A percentile compares a stretch with the other conserved stretches of the same genome.
phyloP scores from a whole-genome alignment of 2,329 filamentous ascomycete genomes.

The Shiraia sp. region DNA sequence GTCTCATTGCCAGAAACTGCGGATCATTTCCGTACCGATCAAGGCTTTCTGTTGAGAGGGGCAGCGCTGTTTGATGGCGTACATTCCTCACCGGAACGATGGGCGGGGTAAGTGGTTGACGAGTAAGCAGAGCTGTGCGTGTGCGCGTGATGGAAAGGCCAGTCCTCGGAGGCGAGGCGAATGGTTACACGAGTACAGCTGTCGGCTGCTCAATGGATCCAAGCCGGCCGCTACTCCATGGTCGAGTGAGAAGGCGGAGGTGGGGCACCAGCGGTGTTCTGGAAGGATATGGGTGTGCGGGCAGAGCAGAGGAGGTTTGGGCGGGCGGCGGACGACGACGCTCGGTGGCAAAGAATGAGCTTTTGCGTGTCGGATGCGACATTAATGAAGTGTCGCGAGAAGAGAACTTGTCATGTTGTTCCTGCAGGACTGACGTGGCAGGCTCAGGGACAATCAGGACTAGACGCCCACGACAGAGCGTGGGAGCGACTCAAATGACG shows the following conservation, averaged over 20 bases:
- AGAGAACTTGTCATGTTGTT: conserved; percentile 37
- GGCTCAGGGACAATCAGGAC: conserved; percentile 19
- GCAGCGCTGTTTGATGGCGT: conserved; percentile 14
- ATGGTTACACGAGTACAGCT: conserved; percentile 41
- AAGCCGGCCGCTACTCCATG: conserved; percentile 3
- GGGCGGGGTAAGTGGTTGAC: conserved; percentile 16
- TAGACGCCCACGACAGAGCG: conserved; percentile 13
- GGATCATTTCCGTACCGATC: conserved; percentile 6
- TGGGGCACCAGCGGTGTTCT: conserved; percentile 23
- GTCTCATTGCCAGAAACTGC: conserved; percentile 4
- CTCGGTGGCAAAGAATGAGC: conserved; percentile 31
- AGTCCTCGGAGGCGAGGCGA: conserved; percentile 22
- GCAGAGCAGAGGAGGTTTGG: conserved; percentile 15
- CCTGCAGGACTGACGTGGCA: conserved; percentile 46
- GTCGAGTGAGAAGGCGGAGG: conserved; percentile 17
- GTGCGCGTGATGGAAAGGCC: conserved; percentile 24
- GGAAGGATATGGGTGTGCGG: conserved; percentile 24
- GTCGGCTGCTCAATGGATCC: conserved; percentile 36
- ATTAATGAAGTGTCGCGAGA: conserved; percentile 32
- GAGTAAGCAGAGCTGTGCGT: conserved; percentile 24
- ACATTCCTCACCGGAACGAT: conserved; percentile 33
- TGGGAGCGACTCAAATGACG: conserved; percentile 18
- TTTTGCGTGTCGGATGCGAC: conserved; percentile 30
- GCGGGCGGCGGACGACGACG: conserved; percentile 20
- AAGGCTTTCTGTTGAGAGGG: conserved; percentile 8